phyloP scores from a whole-genome alignment of 148 eudicot species.

The Chenopodium formosanum region DNA sequence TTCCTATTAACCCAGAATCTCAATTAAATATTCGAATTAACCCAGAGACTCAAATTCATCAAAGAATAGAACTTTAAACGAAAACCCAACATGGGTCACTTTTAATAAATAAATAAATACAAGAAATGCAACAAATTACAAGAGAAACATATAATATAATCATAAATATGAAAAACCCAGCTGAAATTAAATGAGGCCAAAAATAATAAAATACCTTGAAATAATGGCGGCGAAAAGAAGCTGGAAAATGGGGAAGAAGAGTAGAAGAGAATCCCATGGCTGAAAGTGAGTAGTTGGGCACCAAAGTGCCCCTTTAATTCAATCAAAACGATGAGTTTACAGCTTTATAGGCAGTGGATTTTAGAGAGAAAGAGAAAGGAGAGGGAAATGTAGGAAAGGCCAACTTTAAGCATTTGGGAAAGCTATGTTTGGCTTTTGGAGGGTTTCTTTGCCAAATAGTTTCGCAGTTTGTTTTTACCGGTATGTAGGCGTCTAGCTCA shows the following conservation, averaged over 20 bases:
- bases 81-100: background rate
- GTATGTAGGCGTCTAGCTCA: too few relatives aligned
- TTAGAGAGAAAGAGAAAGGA: too few relatives aligned
- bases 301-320: background rate
- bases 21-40: background rate
- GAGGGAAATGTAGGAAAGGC: too few relatives aligned
- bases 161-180: background rate
- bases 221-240: conserved; percentile 18
- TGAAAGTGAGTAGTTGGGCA: conserved; percentile 19
- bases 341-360: too few relatives aligned
- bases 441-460: too few relatives aligned
- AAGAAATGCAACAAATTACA: conserved; percentile 5
- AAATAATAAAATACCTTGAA: conserved; percentile 27
- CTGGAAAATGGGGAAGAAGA: conserved; percentile 28
- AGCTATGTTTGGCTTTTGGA: too few relatives aligned
- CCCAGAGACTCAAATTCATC: conserved; percentile 14
- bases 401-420: too few relatives aligned
- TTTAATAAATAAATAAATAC: background rate
- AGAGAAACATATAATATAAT: background rate
- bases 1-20: background rate
- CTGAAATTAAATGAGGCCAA: background rate
- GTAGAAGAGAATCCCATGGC: conserved; percentile 37
- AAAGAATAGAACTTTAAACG: background rate
- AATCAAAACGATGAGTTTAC: background rate
- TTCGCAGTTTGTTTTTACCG: too few relatives aligned